Evolutionary conservation across 495 filamentous ascomycete genomes (phyloP), one percentile per base, ranked within the genome.

Genomic region (Sordaria brevicollis): DNA sequence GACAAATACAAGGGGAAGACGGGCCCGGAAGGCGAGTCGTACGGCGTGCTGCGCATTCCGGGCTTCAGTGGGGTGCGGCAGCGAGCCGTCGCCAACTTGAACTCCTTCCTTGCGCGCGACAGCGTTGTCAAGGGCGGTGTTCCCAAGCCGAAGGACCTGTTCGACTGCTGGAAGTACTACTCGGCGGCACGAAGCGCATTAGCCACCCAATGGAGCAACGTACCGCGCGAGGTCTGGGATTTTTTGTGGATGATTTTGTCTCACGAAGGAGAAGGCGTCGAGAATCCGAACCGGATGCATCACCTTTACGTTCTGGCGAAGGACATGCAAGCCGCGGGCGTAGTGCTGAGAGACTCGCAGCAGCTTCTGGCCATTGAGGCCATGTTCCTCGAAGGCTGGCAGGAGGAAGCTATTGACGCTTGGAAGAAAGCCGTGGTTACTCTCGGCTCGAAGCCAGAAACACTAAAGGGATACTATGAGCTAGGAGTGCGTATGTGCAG

Each of bases 401-500:
- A 83, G 57, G 82, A 81, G 2, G 79, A 86, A 71, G 91, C 91
- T 7, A 80, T 92, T 38, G 83, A 87, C 39, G 79, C 87, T 17
- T 92, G 90, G 89, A 84, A 90, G 77, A 83, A 85, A 68, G 83
- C 86, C 36, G 84, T 84, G 49, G 74, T 77, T 5, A 83, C 82
- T 1, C 79, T 90, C 34, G 86, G 85, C 10, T 77, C 85, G 21
- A 82, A 82, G 34, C 83, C 85, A 43, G 83, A 87, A 19, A 79
- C 79, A 2, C 83, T 79, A 29, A 82, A 84, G 73, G 78, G 82
- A 33, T 93, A 90, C 74, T 91, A 85, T 84, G 85, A 86, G 74
- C 84, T 93, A 25, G 92, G 92, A 9, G 84, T 92, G 21, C 86
- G 85, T 39, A 87, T 94, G 79, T 89, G 87, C 74, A 83, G 86